A percentile compares a stretch with the other conserved stretches of the same genome.
These are phyloP conservation scores for Plenodomus tracheiphilus DNA, from an alignment of 2,329 filamentous ascomycete genomes.

Conservation along the genomic window DNA sequence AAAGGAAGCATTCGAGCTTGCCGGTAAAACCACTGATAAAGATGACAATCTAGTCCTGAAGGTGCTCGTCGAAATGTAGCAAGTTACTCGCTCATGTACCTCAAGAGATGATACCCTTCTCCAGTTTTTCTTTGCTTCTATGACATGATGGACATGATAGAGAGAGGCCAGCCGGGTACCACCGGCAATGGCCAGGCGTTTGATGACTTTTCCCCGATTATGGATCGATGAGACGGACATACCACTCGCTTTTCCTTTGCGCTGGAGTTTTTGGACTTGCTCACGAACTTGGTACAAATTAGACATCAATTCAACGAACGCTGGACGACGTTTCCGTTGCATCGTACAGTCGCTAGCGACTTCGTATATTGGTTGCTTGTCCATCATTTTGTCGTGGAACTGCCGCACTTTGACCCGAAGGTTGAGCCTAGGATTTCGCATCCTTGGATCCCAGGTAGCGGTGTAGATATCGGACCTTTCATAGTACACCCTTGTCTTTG, in stretches of 20 bases:
- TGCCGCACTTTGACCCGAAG: neutral
- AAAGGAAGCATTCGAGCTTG: slow-evolving; percentile 56
- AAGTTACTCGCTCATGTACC: neutral
- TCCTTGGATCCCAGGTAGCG: neutral
- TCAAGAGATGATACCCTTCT: slow-evolving; percentile 3
- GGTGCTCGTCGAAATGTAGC: slow-evolving; percentile 45
- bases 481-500: too few relatives aligned
- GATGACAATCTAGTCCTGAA: slow-evolving; percentile 58
- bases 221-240: slow-evolving; percentile 12
- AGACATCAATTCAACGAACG: neutral
- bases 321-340: neutral
- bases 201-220: neutral
- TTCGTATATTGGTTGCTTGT: neutral
- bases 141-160: slow-evolving; percentile 13
- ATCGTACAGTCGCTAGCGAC: neutral
- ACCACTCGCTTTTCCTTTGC: slow-evolving; percentile 13
- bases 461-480: neutral
- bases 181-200: slow-evolving; percentile 14
- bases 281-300: neutral
- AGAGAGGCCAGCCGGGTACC: slow-evolving; percentile 1
- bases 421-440: too few relatives aligned
- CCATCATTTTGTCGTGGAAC: neutral
- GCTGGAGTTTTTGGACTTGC: slow-evolving; percentile 4
- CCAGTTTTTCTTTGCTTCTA: slow-evolving; percentile 3
- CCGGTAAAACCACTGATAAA: slow-evolving; percentile 56